Evolutionary conservation across 2,329 filamentous ascomycete genomes (phyloP).

Genomic region (Diaporthe caulivora): DNA sequence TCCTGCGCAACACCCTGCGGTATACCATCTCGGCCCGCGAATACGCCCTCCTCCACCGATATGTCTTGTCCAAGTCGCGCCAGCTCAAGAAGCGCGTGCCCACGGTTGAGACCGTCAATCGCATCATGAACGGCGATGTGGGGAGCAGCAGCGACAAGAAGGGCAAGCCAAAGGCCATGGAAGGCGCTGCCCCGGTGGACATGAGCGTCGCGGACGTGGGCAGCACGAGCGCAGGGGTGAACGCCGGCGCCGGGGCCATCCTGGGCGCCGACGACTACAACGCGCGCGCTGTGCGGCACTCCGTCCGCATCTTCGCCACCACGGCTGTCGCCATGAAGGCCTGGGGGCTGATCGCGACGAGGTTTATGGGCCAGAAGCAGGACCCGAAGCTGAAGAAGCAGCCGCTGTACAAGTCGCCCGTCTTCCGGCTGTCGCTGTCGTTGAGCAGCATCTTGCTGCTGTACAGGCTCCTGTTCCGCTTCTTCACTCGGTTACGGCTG

Average conservation of each 20-base stretch:
- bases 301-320: slow-evolving; percentile 76
- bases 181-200: background rate
- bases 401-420: slow-evolving; percentile 73
- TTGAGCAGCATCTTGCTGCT: slow-evolving; percentile 88
- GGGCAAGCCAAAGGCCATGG: slow-evolving; percentile 45
- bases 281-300: slow-evolving; percentile 76
- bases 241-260: slow-evolving; percentile 41
- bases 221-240: slow-evolving; percentile 37
- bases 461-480: slow-evolving; percentile 90
- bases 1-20: slow-evolving; percentile 86
- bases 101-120: slow-evolving; percentile 67
- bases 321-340: slow-evolving; percentile 74
- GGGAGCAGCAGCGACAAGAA: slow-evolving; percentile 37
- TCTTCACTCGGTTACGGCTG: slow-evolving; percentile 83
- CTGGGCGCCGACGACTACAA: slow-evolving; percentile 73
- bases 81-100: slow-evolving; percentile 67
- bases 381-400: slow-evolving; percentile 58
- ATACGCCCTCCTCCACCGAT: slow-evolving; percentile 86
- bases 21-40: slow-evolving; percentile 89
- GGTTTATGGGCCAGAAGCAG: slow-evolving; percentile 58
- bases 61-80: slow-evolving; percentile 80
- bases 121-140: slow-evolving; percentile 60
- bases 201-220: slow-evolving; percentile 30
- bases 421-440: slow-evolving; percentile 83
- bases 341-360: slow-evolving; percentile 65